phyloP scores from a whole-genome alignment of 78 protist species.

The Paulinella micropora region DNA sequence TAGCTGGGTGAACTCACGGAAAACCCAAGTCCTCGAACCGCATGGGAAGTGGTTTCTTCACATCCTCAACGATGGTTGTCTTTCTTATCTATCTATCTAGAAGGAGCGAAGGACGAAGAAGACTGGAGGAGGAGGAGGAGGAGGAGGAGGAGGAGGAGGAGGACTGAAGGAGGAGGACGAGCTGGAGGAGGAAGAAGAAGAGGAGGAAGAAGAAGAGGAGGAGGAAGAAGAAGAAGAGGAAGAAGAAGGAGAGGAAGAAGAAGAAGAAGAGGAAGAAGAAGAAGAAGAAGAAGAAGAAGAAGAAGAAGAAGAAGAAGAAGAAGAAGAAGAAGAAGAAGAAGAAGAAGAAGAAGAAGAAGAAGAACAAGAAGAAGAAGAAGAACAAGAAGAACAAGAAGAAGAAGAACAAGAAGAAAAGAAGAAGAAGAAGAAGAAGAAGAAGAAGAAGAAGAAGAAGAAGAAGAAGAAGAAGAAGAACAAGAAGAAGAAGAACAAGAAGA shows the following conservation, averaged over 20 bases:
- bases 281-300: neutral
- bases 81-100: too few species aligned
- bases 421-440: neutral
- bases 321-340: neutral
- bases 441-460: neutral
- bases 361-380: neutral
- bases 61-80: too few species aligned
- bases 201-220: conserved; percentile 5
- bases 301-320: neutral
- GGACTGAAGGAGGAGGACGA: neutral
- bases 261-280: neutral
- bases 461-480: neutral
- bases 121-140: conserved; percentile 8
- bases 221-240: conserved; percentile 5
- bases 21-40: too few species aligned
- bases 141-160: neutral
- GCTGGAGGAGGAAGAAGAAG: neutral
- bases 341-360: neutral
- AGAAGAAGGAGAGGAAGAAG: neutral
- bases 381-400: neutral
- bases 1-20: too few species aligned
- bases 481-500: neutral
- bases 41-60: too few species aligned
- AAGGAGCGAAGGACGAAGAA: neutral
- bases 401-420: neutral